These are phyloP conservation scores for Gynandropsis gynandra DNA, from an alignment of 345 rosid genomes.

Conservation along the genomic window DNA sequence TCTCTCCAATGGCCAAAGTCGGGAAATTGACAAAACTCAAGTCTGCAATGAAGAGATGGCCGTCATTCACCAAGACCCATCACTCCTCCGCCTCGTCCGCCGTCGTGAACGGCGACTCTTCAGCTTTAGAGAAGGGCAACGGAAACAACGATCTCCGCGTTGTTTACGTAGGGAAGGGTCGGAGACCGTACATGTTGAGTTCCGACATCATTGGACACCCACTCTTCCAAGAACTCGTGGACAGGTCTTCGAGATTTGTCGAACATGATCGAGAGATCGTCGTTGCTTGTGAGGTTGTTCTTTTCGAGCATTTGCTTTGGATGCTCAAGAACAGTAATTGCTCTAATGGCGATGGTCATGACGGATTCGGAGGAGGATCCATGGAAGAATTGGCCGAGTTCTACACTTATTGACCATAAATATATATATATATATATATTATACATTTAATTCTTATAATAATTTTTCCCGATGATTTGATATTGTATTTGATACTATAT, in stretches of 20 bases:
- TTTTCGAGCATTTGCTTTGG: slow-evolving; percentile 95
- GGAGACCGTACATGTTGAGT: slow-evolving; percentile 60
- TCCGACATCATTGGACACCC: slow-evolving; percentile 63
- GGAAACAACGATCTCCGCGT: slow-evolving; percentile 31
- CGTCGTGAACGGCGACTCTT: slow-evolving; percentile 23
- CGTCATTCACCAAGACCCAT: slow-evolving; percentile 54
- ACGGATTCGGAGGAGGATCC: slow-evolving; percentile 29
- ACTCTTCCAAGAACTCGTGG: slow-evolving; percentile 64
- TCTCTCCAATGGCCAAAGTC: slow-evolving; percentile 49
- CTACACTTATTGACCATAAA: slow-evolving; percentile 41
- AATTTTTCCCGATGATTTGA: neutral
- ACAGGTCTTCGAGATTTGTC: slow-evolving; percentile 36
- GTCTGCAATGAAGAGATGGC: slow-evolving; percentile 83
- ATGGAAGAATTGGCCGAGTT: slow-evolving; percentile 45
- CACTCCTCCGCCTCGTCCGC: slow-evolving; percentile 23
- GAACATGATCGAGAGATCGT: slow-evolving; percentile 33
- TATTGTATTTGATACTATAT: slow-evolving; percentile 8
- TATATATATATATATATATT: slow-evolving; percentile 3
- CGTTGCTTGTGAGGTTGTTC: slow-evolving; percentile 79
- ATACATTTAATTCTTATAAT: no score
- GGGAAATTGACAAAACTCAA: slow-evolving; percentile 78
- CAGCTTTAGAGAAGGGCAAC: slow-evolving; percentile 9
- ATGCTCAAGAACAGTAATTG: slow-evolving; percentile 46
- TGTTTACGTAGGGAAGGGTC: slow-evolving; percentile 81
- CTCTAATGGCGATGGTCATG: no score